These are phyloP conservation scores for Escallonia rubra DNA, from an alignment of 129 eudicot genomes.

Conservation along the genomic window DNA sequence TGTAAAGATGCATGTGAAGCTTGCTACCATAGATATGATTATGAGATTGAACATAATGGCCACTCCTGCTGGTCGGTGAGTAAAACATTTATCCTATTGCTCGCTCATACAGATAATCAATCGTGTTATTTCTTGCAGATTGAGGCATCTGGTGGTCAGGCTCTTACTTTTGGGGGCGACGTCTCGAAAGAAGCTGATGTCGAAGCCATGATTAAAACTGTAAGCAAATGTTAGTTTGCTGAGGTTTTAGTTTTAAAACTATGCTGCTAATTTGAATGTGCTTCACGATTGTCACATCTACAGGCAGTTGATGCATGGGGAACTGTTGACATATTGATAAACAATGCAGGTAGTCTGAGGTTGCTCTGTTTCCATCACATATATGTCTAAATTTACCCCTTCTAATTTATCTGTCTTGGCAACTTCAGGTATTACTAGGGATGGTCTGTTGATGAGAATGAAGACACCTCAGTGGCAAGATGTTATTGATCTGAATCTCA, in stretches of 20 bases:
- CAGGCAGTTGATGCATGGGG: constrained; percentile 99
- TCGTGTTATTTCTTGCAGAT: constrained; percentile 43
- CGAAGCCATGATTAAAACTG: constrained; percentile 93
- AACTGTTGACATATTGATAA: constrained; percentile 80
- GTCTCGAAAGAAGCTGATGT: constrained; percentile 95
- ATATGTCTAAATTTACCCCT: not conserved
- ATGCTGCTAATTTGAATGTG: constrained; percentile 4
- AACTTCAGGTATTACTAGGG: constrained; percentile 85
- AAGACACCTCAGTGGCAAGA: constrained; percentile 92
- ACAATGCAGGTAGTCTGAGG: constrained; percentile 76
- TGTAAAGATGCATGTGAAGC: not conserved
- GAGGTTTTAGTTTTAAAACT: constrained; percentile 6
- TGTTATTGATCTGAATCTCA: constrained; percentile 87
- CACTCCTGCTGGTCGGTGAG: not conserved
- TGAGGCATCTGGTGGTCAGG: constrained; percentile 79
- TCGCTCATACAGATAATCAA: not conserved
- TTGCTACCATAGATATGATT: not conserved
- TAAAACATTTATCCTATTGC: not conserved
- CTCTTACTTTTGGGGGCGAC: constrained; percentile 96
- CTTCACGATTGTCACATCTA: constrained; percentile 14
- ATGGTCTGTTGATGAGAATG: constrained; percentile 93
- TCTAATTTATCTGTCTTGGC: not conserved
- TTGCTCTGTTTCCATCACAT: not conserved
- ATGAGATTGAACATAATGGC: not conserved
- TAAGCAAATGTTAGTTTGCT: constrained; percentile 34